Percentiles rank a stretch among this genome's conserved stretches.
Evolutionary conservation across 2,329 filamentous ascomycete genomes (phyloP).

Genomic region (Tothia fuscella): DNA sequence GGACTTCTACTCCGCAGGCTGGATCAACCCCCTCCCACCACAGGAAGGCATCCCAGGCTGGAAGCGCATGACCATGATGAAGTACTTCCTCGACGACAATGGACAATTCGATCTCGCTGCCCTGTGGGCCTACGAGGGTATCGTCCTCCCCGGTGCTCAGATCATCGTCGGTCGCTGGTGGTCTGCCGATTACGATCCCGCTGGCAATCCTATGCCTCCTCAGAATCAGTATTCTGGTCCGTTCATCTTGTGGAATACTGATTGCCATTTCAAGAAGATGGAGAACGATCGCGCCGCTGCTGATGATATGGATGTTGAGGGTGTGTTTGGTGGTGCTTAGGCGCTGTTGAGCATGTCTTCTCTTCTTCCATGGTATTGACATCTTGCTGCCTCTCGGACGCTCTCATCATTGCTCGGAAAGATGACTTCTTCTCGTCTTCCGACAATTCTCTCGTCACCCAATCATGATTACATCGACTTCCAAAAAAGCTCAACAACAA

Average conservation of each 20-base stretch:
- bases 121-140: conserved; percentile 39
- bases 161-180: conserved; percentile 39
- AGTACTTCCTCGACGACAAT: conserved; percentile 30
- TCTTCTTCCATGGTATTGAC: too few species aligned
- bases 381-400: too few species aligned
- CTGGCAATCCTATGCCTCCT: conserved; percentile 14
- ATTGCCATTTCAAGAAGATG: too few species aligned
- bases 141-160: conserved; percentile 35
- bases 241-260: conserved; percentile 29
- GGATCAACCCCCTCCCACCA: conserved; percentile 36
- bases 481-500: too few species aligned
- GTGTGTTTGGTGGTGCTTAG: too few species aligned
- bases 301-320: too few species aligned
- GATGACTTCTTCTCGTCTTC: too few species aligned
- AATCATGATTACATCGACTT: too few species aligned
- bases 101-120: conserved; percentile 19
- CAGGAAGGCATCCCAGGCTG: conserved; percentile 41
- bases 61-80: conserved; percentile 44
- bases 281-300: too few species aligned
- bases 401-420: too few species aligned
- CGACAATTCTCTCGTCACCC: too few species aligned
- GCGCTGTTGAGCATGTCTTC: too few species aligned
- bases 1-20: conserved; percentile 29
- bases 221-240: conserved; percentile 25
- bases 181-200: conserved; percentile 21